Percentiles rank a stretch among this genome's conserved stretches.
Conservation (phyloP, 495 filamentous ascomycete genomes). For the Bryoglossum gracile region DNA sequence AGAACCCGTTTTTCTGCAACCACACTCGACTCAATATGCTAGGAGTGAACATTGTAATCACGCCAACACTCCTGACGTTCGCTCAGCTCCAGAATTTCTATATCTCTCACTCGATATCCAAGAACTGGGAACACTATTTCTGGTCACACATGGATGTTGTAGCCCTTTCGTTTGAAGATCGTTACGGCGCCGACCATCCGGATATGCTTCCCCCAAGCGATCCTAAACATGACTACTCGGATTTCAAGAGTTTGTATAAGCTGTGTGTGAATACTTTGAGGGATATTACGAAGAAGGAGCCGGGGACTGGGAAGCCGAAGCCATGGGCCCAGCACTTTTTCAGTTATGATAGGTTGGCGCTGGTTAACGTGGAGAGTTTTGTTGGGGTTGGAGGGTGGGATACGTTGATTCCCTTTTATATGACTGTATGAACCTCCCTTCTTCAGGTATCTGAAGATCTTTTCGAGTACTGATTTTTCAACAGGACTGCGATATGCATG, state of each 20-base stretch:
- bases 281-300: neutral
- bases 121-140: constrained; percentile 47
- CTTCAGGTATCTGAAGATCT: no score
- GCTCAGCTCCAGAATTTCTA: constrained; percentile 59
- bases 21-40: constrained; percentile 42
- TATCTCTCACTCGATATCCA: constrained; percentile 36
- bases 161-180: constrained; percentile 45
- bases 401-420: constrained; percentile 49
- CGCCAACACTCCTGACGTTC: constrained; percentile 51
- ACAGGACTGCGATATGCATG: constrained; percentile 55
- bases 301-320: neutral
- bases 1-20: constrained; percentile 57
- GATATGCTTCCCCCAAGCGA: no score
- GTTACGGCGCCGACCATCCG: no score
- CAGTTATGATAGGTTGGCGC: constrained; percentile 49
- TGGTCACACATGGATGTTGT: constrained; percentile 51
- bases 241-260: constrained; percentile 44
- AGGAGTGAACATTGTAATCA: constrained; percentile 48
- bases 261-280: constrained; percentile 38
- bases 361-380: constrained; percentile 45
- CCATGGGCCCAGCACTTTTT: constrained; percentile 46
- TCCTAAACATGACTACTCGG: no score
- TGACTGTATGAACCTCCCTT: no score
- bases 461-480: no score
- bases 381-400: constrained; percentile 50